Evolutionary conservation across 305 asterid genomes (phyloP).

Genomic region (Fraxinus nigra): DNA sequence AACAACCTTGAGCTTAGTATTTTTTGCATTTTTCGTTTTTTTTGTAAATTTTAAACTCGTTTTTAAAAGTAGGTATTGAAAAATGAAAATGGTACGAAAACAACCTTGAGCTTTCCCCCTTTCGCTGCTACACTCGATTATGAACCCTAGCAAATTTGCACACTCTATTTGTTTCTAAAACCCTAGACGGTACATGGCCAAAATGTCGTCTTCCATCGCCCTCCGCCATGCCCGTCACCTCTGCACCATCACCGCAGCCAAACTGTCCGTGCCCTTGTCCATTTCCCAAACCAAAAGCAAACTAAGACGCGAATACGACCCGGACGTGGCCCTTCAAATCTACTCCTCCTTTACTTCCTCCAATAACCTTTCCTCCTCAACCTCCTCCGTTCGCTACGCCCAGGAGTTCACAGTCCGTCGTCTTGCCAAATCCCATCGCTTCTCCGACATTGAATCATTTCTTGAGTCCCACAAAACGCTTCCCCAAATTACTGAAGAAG

Average conservation of each 20-base stretch:
- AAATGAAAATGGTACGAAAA: too few relatives aligned
- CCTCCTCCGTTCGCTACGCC: conserved; percentile 51
- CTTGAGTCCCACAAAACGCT: conserved; percentile 71
- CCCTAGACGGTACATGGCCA: conserved; percentile 20
- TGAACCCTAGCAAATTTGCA: conserved; percentile 22
- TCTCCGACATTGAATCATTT: conserved; percentile 57
- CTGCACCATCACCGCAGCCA: conserved; percentile 32
- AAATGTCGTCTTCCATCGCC: conserved; percentile 50
- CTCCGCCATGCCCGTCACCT: conserved; percentile 60
- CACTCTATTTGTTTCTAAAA: not conserved
- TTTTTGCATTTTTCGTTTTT: too few relatives aligned
- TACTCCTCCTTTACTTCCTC: conserved; percentile 56
- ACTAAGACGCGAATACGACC: conserved; percentile 46
- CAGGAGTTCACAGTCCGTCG: conserved; percentile 70
- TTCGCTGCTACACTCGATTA: not conserved
- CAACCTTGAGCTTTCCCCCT: too few relatives aligned
- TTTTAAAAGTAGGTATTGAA: too few relatives aligned
- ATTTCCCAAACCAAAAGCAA: conserved; percentile 50
- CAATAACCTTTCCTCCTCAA: conserved; percentile 34
- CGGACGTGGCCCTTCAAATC: conserved; percentile 66
- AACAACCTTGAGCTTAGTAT: too few relatives aligned
- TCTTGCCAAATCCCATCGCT: conserved; percentile 64
- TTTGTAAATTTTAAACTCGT: too few relatives aligned
- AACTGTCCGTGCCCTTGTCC: conserved; percentile 22
- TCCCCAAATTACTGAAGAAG: conserved; percentile 60